phyloP scores from a whole-genome alignment of 2,329 filamentous ascomycete species.

The Verticillium nubilum region DNA sequence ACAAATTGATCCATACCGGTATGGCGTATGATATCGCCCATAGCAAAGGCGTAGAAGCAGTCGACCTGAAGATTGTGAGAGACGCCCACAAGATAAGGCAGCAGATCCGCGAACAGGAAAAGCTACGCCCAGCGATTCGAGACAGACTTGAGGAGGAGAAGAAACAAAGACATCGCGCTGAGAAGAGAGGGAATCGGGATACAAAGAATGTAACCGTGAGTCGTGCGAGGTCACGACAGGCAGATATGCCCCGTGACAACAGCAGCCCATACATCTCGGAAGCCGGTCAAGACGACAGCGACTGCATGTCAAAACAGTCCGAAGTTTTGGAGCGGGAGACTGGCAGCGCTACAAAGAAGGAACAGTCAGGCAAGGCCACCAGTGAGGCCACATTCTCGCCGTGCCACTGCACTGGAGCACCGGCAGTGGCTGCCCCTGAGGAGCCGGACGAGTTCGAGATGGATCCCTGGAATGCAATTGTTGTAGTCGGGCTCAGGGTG shows the following conservation, averaged over 20 bases:
- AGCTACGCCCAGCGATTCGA: slow-evolving; percentile 26
- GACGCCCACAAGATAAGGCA: slow-evolving; percentile 38
- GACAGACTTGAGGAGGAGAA: slow-evolving; percentile 36
- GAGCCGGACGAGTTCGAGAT: slow-evolving; percentile 49
- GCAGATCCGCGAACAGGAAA: slow-evolving; percentile 19
- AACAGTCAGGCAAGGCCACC: not conserved
- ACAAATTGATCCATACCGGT: slow-evolving; percentile 69
- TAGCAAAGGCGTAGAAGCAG: slow-evolving; percentile 40
- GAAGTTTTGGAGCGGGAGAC: slow-evolving; percentile 34
- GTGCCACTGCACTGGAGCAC: not conserved
- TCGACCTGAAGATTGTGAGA: slow-evolving; percentile 39
- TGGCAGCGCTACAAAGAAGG: slow-evolving; percentile 14
- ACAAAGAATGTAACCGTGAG: slow-evolving; percentile 11
- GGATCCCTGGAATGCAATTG: slow-evolving; percentile 50
- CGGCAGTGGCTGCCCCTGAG: slow-evolving; percentile 17
- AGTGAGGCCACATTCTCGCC: not conserved
- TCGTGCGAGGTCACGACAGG: slow-evolving; percentile 6
- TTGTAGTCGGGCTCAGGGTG: slow-evolving; percentile 45
- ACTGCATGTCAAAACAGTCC: slow-evolving; percentile 26
- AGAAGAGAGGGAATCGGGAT: slow-evolving; percentile 30
- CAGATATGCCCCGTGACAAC: not conserved
- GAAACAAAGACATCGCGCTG: slow-evolving; percentile 28
- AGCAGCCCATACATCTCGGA: slow-evolving; percentile 3
- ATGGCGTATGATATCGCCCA: slow-evolving; percentile 67
- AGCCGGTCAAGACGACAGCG: slow-evolving; percentile 18